phyloP scores from a whole-genome alignment of 192 early-diverging fungal species.

The Helicostylum pulchrum region DNA sequence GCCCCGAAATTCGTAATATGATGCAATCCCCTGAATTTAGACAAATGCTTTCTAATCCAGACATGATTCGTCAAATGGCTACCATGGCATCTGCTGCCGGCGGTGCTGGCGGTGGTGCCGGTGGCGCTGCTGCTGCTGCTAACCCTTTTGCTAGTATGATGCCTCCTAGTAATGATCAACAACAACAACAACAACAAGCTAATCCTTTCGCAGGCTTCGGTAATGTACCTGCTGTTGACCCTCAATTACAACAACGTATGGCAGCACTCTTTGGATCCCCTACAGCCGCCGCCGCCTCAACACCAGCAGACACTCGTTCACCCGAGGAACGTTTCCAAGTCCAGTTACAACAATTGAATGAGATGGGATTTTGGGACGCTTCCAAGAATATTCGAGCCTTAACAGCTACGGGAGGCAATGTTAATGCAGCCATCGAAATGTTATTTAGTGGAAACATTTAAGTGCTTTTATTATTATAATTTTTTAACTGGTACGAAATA shows the following conservation, averaged over 20 bases:
- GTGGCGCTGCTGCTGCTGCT: conserved; percentile 14
- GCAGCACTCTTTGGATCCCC: conserved; percentile 15
- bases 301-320: conserved; percentile 26
- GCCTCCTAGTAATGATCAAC: conserved; percentile 31
- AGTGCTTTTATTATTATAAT: not conserved
- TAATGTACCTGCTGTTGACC: conserved; percentile 28
- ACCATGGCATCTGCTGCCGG: conserved; percentile 51
- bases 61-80: conserved; percentile 70
- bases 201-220: conserved; percentile 49
- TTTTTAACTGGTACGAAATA: conserved; percentile 47
- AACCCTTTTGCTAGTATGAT: conserved; percentile 12
- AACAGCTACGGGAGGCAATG: conserved; percentile 78
- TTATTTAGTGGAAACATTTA: conserved; percentile 52
- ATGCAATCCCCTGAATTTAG: conserved; percentile 75
- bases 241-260: conserved; percentile 39
- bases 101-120: conserved; percentile 2
- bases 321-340: conserved; percentile 66
- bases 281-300: conserved; percentile 23
- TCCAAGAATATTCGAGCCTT: conserved; percentile 89
- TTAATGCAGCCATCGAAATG: conserved; percentile 91
- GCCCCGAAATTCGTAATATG: conserved; percentile 84
- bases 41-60: conserved; percentile 84
- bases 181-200: conserved; percentile 26
- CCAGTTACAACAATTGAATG: conserved; percentile 83
- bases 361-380: conserved; percentile 95